Conservation (phyloP, 306 rosid species). For the Castanea crenata region DNA sequence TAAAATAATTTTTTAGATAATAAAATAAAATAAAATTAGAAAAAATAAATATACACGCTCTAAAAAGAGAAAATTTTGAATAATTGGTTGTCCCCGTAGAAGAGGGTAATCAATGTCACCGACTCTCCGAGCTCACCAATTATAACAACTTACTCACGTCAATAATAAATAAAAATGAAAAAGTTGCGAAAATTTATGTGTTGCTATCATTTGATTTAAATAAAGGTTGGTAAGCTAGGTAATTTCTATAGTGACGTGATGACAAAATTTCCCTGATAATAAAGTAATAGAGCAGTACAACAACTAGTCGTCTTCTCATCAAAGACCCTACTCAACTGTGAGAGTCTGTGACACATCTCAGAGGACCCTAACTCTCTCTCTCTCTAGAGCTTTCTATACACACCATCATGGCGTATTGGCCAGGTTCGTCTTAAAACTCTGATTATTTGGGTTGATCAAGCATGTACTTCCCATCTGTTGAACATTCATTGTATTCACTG, state of each 20-base stretch:
- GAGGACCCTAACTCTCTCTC: conserved; percentile 2
- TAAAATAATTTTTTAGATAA: too few species aligned
- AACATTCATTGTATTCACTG: conserved; percentile 2
- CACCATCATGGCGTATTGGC: not conserved
- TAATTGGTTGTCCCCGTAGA: too few species aligned
- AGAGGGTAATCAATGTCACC: too few species aligned
- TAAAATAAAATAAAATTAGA: too few species aligned
- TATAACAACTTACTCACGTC: too few species aligned
- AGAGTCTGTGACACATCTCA: not conserved
- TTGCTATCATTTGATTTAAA: too few species aligned
- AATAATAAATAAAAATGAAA: too few species aligned
- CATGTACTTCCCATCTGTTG: not conserved
- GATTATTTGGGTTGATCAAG: not conserved
- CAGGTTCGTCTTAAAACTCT: conserved; percentile 24
- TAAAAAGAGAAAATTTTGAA: too few species aligned
- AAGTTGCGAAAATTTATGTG: too few species aligned
- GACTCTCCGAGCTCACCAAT: too few species aligned
- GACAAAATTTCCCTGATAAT: not conserved
- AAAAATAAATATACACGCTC: too few species aligned
- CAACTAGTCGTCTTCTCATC: not conserved
- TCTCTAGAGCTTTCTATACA: not conserved
- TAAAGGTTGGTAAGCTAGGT: not conserved
- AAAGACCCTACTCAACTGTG: not conserved
- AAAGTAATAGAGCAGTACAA: too few species aligned
- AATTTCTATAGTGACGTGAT: not conserved